Percentiles rank a stretch among this genome's conserved stretches.
phyloP scores from a whole-genome alignment of 73 alveolate genomes.

The Paramecium primaurelia region DNA sequence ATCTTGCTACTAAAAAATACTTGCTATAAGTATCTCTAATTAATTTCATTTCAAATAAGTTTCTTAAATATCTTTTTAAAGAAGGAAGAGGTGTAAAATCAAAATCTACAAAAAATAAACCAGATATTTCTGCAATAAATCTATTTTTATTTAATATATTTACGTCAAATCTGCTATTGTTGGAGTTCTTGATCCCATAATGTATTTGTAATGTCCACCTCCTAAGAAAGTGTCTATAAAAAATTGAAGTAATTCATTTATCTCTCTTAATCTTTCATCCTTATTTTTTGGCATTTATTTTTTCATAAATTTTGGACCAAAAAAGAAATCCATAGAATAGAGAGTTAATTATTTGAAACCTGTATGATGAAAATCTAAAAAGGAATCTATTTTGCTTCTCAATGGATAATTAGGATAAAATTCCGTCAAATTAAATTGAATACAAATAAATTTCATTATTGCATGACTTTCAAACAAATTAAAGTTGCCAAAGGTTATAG shows the following conservation, averaged over 20 bases:
- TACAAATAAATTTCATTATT: slow-evolving; percentile 15
- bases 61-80: background rate
- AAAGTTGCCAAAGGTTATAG: slow-evolving; percentile 25
- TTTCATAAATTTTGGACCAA: background rate
- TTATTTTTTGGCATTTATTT: background rate
- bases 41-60: background rate
- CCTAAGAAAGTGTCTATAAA: background rate
- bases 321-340: background rate
- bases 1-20: background rate
- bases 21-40: background rate
- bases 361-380: slow-evolving; percentile 48
- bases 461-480: slow-evolving; percentile 52
- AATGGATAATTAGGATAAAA: slow-evolving; percentile 18
- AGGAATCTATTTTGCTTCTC: slow-evolving; percentile 25
- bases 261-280: background rate
- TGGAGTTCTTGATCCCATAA: background rate
- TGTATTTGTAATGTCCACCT: background rate
- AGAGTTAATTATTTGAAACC: background rate
- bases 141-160: background rate
- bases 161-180: slow-evolving; percentile 34
- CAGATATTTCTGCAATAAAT: background rate
- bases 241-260: background rate
- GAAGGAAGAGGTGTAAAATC: background rate
- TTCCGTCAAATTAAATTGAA: background rate
- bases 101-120: background rate